These are phyloP conservation scores for Edaphochlamys debaryana DNA, from an alignment of 139 green algal species.

Conservation along the genomic window DNA sequence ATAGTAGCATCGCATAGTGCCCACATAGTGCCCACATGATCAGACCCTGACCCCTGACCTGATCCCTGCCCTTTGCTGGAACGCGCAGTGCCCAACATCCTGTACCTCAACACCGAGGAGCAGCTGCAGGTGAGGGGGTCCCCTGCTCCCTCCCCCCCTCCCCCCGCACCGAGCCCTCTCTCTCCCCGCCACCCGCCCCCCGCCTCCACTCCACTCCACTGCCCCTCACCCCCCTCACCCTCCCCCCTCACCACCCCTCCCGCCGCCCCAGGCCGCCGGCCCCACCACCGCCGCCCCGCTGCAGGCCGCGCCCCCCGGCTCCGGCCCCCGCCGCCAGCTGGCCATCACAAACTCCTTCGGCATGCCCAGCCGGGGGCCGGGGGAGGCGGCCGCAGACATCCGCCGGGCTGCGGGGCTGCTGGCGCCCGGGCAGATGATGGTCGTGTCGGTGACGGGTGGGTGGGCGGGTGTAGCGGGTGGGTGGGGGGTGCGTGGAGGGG, in stretches of 20 bases:
- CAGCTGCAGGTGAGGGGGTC: slow-evolving; percentile 12
- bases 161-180: background rate
- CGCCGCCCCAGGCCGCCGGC: too few relatives aligned
- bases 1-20: too few relatives aligned
- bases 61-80: too few relatives aligned
- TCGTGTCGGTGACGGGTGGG: slow-evolving; percentile 48
- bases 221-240: too few relatives aligned
- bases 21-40: too few relatives aligned
- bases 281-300: too few relatives aligned
- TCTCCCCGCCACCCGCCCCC: too few relatives aligned
- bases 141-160: background rate
- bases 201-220: too few relatives aligned
- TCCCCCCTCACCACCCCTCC: too few relatives aligned
- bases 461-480: too few relatives aligned
- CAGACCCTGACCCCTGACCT: too few relatives aligned
- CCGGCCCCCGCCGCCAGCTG: background rate
- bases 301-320: too few relatives aligned
- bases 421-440: slow-evolving; percentile 46
- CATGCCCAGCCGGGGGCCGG: slow-evolving; percentile 44
- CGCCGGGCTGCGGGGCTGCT: slow-evolving; percentile 14
- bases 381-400: slow-evolving; percentile 20
- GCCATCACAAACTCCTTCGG: slow-evolving; percentile 57
- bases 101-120: slow-evolving; percentile 1
- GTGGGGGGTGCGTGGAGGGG: background rate
- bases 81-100: slow-evolving; percentile 36